Base-by-base conservation (phyloP, 179 eudicot genomes). In the Patellifolia procumbens region DNA sequence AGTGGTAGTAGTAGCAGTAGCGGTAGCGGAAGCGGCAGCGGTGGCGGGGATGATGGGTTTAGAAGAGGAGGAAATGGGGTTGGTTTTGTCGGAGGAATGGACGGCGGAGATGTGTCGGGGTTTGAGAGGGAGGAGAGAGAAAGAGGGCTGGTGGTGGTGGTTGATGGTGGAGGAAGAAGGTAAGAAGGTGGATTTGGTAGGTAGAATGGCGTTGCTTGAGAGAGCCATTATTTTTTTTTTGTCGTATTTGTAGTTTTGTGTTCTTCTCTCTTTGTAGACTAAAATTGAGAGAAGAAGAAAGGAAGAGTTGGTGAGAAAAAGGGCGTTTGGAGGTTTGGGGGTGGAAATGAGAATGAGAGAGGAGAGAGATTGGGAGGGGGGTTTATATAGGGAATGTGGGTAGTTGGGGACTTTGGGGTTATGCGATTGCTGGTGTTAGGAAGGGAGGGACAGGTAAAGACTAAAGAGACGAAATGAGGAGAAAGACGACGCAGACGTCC, bases 171-270 rank as follows among this genome's bases (percentile, higher is more conserved):
- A 6, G 42, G 49, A 9, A 64, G 76, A 46, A 6, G 81, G 75
- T 22, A 74, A 17, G 78, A 64, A 45, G 61, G 82, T 9, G 32
- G 81, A 49, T 45, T 83, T 88, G 82, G 78, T 55, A 28, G 91
- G 86, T 61, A 89, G 81, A 22, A 89, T 73, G 53, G 90, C 67
- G 68, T 43, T 82, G 77, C 68, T 51, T 15, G 89, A 74, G 74
- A 87, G 83, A 43, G 93, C 87, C 96, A 89, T 89, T 75, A 11
- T 64, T 8, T 31, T 26, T n/a, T n/a, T 16, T 13, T 1, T 9
- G 20, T 22, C 65, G 37, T 48, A 24, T 3, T 20, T 45, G 7
- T 15, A 29, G 31, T 13, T 15, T n/a, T 26, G 28, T 22, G 24
- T 2, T 8, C 9, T 2, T 55, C 0, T n/a, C 2, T 55, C 22